phyloP scores from a whole-genome alignment of 1,284 basidiomycete species.

The Termitomyces sp. region DNA sequence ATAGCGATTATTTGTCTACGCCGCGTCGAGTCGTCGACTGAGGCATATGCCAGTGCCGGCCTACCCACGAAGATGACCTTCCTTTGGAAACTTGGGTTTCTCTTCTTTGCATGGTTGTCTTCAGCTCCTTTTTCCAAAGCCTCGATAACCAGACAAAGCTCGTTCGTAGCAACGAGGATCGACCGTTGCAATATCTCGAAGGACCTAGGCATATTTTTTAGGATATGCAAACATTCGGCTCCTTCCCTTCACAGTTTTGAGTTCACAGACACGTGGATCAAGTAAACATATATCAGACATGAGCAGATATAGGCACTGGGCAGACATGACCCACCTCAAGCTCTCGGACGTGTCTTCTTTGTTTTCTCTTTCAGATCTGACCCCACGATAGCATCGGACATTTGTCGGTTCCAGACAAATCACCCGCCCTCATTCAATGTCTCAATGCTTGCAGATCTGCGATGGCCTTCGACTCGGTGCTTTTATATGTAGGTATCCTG shows the following conservation, averaged over 20 bases:
- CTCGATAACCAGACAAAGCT: neutral
- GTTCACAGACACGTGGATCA: neutral
- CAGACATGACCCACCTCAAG: neutral
- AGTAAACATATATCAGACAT: neutral
- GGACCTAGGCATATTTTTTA: neutral
- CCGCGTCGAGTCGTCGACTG: neutral
- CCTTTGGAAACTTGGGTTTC: neutral
- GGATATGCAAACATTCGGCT: neutral
- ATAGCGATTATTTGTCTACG: neutral
- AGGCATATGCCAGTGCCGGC: neutral
- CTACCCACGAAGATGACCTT: neutral
- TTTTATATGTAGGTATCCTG: conserved; percentile 1
- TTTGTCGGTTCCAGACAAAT: conserved; percentile 12
- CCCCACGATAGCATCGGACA: conserved; percentile 11
- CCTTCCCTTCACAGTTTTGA: neutral
- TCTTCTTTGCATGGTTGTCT: neutral
- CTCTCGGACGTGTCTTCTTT: conserved; percentile 5
- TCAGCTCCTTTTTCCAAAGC: neutral
- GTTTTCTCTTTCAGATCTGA: neutral
- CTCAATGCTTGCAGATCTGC: conserved; percentile 11
- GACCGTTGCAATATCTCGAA: neutral
- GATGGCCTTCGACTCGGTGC: conserved; percentile 8
- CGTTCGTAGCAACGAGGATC: neutral
- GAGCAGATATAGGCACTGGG: neutral
- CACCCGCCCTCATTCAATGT: conserved; percentile 6